phyloP scores from a whole-genome alignment of 257 asterid genomes.

The Ophiorrhiza pumila region DNA sequence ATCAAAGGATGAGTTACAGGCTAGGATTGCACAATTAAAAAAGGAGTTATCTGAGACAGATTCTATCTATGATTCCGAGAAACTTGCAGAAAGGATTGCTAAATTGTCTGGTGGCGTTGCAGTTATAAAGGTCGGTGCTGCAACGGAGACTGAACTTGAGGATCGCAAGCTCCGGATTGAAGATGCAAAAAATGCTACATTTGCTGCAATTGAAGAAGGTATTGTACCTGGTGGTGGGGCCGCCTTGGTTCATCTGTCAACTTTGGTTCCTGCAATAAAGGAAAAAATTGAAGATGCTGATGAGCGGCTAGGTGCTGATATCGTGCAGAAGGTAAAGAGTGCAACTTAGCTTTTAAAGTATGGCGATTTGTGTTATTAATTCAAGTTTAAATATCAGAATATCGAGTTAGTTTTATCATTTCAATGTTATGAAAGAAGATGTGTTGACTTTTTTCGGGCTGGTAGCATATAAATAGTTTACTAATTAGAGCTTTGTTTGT shows the following conservation, averaged over 20 bases:
- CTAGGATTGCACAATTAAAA: constrained; percentile 82
- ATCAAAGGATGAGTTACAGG: constrained; percentile 89
- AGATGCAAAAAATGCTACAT: constrained; percentile 98
- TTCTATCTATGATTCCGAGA: constrained; percentile 78
- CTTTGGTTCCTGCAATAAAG: constrained; percentile 73
- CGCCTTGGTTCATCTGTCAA: constrained; percentile 81
- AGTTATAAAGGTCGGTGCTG: constrained; percentile 96
- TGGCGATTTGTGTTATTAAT: not conserved
- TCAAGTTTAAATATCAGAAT: not conserved
- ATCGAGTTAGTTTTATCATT: not conserved
- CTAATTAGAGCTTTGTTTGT: no score
- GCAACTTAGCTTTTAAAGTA: not conserved
- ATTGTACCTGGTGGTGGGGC: constrained; percentile 99
- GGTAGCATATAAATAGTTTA: no score
- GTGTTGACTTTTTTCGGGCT: no score
- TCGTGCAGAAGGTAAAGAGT: constrained; percentile 72
- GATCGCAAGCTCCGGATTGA: constrained; percentile 91
- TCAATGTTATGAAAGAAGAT: not conserved
- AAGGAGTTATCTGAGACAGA: constrained; percentile 76
- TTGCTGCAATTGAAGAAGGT: constrained; percentile 99
- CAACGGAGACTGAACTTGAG: constrained; percentile 94
- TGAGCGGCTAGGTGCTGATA: constrained; percentile 90
- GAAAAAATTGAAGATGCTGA: constrained; percentile 77
- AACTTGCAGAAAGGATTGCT: constrained; percentile 95
- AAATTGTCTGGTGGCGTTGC: constrained; percentile 98